Evolutionary conservation across 2,329 filamentous ascomycete species (phyloP).

Genomic region (Alternaria viburni): DNA sequence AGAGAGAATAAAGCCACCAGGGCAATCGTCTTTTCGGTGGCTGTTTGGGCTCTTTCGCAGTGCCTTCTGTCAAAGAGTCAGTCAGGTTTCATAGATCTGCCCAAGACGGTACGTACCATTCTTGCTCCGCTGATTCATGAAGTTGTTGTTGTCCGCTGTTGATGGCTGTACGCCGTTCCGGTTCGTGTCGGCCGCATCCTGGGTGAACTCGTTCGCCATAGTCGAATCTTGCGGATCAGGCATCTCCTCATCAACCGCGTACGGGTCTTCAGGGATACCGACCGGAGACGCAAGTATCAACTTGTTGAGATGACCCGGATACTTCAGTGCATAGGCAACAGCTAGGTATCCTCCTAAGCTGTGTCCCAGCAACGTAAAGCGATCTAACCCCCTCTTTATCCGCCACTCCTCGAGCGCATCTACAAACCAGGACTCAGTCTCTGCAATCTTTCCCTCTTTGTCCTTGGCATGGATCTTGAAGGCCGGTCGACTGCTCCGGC

Average conservation of each 20-base stretch:
- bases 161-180: conserved; percentile 74
- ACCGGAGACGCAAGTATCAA: conserved; percentile 94
- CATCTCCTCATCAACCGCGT: conserved; percentile 80
- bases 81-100: background rate
- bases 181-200: conserved; percentile 70
- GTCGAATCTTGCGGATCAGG: conserved; percentile 77
- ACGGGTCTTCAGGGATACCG: conserved; percentile 92
- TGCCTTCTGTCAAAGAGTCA: conserved; percentile 16
- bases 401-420: conserved; percentile 98
- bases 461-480: conserved; percentile 88
- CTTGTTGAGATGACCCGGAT: conserved; percentile 93
- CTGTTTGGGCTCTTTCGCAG: conserved; percentile 46
- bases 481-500: conserved; percentile 79
- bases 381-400: conserved; percentile 83
- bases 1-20: conserved; percentile 89
- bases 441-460: conserved; percentile 76
- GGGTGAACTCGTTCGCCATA: conserved; percentile 77
- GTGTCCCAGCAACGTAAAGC: conserved; percentile 92
- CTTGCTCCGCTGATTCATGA: conserved; percentile 58
- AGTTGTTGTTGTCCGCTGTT: conserved; percentile 61
- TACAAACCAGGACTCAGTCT: conserved; percentile 95
- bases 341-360: conserved; percentile 94
- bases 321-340: conserved; percentile 93
- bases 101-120: conserved; percentile 13
- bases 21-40: conserved; percentile 69